Conservation (phyloP, 768 basidiomycete species). For the Cystobasidium ongulense region DNA sequence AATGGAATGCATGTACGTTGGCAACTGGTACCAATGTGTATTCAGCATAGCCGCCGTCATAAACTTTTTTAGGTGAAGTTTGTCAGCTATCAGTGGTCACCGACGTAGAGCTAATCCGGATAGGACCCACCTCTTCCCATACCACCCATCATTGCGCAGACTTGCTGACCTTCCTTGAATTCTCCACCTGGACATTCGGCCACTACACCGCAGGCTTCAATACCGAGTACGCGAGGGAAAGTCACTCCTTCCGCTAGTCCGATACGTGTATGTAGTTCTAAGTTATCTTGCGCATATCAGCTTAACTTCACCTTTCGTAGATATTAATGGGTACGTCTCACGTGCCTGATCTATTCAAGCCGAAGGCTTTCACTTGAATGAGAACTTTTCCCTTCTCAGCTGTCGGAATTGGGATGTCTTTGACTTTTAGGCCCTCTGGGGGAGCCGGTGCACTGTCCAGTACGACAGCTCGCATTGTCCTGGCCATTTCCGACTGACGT, state of each 20-base stretch:
- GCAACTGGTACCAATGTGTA: background rate
- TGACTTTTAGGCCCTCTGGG: background rate
- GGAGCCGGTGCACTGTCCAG: background rate
- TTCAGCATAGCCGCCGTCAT: constrained; percentile 1
- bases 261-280: background rate
- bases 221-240: background rate
- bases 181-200: background rate
- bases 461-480: constrained; percentile 11
- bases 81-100: background rate
- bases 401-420: background rate
- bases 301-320: too few species aligned
- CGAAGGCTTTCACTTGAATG: background rate
- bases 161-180: background rate
- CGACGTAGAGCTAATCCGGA: background rate
- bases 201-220: background rate
- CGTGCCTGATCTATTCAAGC: constrained; percentile 1
- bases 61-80: background rate
- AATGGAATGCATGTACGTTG: background rate
- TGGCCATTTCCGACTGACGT: background rate
- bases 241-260: background rate
- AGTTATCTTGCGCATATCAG: background rate
- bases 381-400: constrained; percentile 3
- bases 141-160: background rate
- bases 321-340: background rate
- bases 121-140: background rate